Percentiles rank a stretch among this genome's conserved stretches.
Evolutionary conservation across 1,139 yeast genomes (phyloP).

Genomic region (Chernovozyma sophiae-reginae): DNA sequence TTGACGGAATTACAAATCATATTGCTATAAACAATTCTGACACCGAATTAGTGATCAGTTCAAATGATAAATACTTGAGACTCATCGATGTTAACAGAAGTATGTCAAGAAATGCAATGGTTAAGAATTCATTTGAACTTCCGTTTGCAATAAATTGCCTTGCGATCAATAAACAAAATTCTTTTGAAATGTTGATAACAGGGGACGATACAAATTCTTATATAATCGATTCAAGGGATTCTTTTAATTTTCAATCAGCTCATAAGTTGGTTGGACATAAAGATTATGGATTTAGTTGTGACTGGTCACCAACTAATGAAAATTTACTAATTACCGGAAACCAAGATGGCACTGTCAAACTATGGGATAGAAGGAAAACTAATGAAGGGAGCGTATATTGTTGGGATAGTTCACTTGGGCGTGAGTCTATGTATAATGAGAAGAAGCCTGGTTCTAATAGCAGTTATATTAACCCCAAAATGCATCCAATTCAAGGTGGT

Average conservation of each 20-base stretch:
- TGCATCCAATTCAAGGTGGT: conserved; percentile 23
- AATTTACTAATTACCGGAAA: conserved; percentile 51
- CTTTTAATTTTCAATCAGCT: conserved; percentile 10
- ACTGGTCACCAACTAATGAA: conserved; percentile 48
- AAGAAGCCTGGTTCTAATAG: neutral
- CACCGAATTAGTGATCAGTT: conserved; percentile 33
- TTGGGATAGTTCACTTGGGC: conserved; percentile 38
- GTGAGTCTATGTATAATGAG: neutral
- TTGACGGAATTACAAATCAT: conserved; percentile 57
- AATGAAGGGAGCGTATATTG: conserved; percentile 20
- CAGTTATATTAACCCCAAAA: neutral
- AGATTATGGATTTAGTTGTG: conserved; percentile 60
- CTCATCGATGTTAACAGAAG: conserved; percentile 30
- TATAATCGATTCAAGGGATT: conserved; percentile 41
- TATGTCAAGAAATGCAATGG: conserved; percentile 9
- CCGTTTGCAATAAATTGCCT: conserved; percentile 55
- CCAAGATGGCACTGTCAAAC: conserved; percentile 55
- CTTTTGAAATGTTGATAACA: conserved; percentile 39
- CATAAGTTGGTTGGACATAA: conserved; percentile 39
- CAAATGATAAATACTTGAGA: conserved; percentile 47
- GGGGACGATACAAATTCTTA: conserved; percentile 47
- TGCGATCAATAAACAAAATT: conserved; percentile 31
- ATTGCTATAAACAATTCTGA: conserved; percentile 30
- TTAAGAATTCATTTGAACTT: conserved; percentile 11
- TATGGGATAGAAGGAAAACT: conserved; percentile 47